Evolutionary conservation across 2,329 filamentous ascomycete genomes (phyloP).

Genomic region (Cordyceps cateniannulata): DNA sequence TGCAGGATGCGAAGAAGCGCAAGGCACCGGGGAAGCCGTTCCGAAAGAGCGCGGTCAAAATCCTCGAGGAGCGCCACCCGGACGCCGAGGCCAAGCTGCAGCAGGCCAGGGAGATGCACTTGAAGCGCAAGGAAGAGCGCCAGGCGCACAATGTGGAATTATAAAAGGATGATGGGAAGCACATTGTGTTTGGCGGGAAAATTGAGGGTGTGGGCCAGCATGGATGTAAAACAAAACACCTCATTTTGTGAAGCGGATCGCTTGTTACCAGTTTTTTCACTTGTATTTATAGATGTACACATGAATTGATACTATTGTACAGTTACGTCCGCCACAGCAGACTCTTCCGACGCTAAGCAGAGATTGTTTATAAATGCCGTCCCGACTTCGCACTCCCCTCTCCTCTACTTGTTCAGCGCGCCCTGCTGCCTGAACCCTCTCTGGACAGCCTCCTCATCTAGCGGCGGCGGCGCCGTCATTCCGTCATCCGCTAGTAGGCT

Average conservation of each 20-base stretch:
- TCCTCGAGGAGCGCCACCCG: constrained; percentile 40
- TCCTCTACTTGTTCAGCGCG: constrained; percentile 29
- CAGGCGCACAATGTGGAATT: constrained; percentile 31
- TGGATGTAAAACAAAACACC: constrained; percentile 5
- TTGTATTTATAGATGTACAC: constrained; percentile 34
- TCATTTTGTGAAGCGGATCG: constrained; percentile 17
- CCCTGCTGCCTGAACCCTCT: constrained; percentile 48
- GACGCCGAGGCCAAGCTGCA: constrained; percentile 40
- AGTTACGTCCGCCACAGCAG: not conserved
- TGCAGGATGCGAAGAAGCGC: constrained; percentile 91
- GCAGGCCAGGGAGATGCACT: constrained; percentile 42
- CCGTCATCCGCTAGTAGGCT: constrained; percentile 39
- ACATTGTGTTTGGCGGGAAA: not conserved
- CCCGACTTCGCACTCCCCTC: constrained; percentile 1
- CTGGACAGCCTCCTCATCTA: constrained; percentile 30
- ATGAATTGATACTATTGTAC: constrained; percentile 16
- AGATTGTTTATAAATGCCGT: constrained; percentile 6
- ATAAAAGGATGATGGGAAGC: constrained; percentile 19
- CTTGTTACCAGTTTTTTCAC: constrained; percentile 12
- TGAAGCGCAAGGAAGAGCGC: constrained; percentile 48
- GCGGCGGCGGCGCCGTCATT: constrained; percentile 15
- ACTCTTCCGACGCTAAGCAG: constrained; percentile 3
- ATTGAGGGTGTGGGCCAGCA: not conserved
- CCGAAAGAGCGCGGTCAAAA: constrained; percentile 38
- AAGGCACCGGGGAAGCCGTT: constrained; percentile 44